These are phyloP conservation scores for Suzukiozyma palmioleophila DNA, from an alignment of 1,139 yeast genomes.

Conservation along the genomic window DNA sequence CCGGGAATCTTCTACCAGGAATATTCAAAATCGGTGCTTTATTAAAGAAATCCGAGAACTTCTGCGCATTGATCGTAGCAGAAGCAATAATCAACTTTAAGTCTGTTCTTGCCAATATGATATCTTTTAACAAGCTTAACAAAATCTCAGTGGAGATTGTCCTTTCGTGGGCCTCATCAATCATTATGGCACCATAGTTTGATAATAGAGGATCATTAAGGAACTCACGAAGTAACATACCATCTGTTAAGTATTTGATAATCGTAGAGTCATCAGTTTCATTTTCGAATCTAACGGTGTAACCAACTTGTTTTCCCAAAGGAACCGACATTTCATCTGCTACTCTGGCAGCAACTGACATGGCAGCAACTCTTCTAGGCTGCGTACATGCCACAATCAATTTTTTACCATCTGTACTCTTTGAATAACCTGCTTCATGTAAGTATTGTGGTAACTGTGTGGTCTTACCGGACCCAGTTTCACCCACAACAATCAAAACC, in stretches of 20 bases:
- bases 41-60: conserved; percentile 74
- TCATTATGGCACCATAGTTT: conserved; percentile 76
- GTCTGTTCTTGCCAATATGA: conserved; percentile 59
- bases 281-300: conserved; percentile 83
- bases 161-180: conserved; percentile 97
- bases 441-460: conserved; percentile 91
- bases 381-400: conserved; percentile 84
- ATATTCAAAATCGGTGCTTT: conserved; percentile 81
- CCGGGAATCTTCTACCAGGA: conserved; percentile 90
- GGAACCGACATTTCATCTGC: conserved; percentile 76
- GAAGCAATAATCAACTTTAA: conserved; percentile 78
- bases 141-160: conserved; percentile 91
- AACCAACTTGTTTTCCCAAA: conserved; percentile 82
- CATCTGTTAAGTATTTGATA: conserved; percentile 89
- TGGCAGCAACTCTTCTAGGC: conserved; percentile 95
- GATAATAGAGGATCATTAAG: conserved; percentile 67
- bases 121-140: conserved; percentile 74
- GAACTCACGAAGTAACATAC: conserved; percentile 86
- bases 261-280: conserved; percentile 57
- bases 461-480: conserved; percentile 97
- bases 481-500: conserved; percentile 87
- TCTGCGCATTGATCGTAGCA: conserved; percentile 89
- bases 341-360: conserved; percentile 87
- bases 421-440: conserved; percentile 74
- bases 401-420: conserved; percentile 23